phyloP scores from a whole-genome alignment of 257 asterid species.

The Nemophila menziesii region DNA sequence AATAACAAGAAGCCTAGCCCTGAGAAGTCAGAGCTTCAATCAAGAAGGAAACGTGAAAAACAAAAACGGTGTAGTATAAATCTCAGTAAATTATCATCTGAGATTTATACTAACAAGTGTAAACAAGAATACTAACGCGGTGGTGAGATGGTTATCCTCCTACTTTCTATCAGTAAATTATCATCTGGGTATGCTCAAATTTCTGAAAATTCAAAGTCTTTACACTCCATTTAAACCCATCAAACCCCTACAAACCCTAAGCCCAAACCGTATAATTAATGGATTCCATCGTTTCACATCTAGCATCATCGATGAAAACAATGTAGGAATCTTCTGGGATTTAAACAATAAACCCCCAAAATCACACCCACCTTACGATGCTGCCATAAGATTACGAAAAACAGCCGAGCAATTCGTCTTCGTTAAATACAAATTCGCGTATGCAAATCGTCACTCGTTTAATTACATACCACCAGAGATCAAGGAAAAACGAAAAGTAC shows the following conservation, averaged over 20 bases:
- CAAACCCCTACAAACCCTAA: constrained; percentile 7
- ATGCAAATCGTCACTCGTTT: constrained; percentile 64
- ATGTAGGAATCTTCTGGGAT: constrained; percentile 85
- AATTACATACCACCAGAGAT: constrained; percentile 67
- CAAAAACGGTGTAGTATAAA: too few relatives aligned
- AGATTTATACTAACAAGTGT: too few relatives aligned
- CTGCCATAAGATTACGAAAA: constrained; percentile 53
- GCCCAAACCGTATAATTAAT: constrained; percentile 5
- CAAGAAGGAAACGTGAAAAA: too few relatives aligned
- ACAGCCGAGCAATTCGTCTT: constrained; percentile 62
- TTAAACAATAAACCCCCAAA: constrained; percentile 87
- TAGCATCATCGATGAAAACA: constrained; percentile 18
- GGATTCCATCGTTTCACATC: constrained; percentile 22
- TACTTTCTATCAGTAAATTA: too few relatives aligned
- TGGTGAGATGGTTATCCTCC: too few relatives aligned
- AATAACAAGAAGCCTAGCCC: too few relatives aligned
- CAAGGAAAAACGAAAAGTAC: too few relatives aligned
- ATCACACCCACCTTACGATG: constrained; percentile 63
- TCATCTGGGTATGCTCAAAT: constrained; percentile 18
- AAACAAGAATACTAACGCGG: too few relatives aligned
- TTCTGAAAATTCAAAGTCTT: constrained; percentile 11
- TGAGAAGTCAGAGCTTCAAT: too few relatives aligned
- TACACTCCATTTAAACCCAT: constrained; percentile 7
- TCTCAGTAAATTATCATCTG: too few relatives aligned
- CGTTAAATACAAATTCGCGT: constrained; percentile 60